Percentiles rank a stretch among this genome's conserved stretches.
Conservation (phyloP, 140 eudicot species). For the Stevia rebaudiana region DNA sequence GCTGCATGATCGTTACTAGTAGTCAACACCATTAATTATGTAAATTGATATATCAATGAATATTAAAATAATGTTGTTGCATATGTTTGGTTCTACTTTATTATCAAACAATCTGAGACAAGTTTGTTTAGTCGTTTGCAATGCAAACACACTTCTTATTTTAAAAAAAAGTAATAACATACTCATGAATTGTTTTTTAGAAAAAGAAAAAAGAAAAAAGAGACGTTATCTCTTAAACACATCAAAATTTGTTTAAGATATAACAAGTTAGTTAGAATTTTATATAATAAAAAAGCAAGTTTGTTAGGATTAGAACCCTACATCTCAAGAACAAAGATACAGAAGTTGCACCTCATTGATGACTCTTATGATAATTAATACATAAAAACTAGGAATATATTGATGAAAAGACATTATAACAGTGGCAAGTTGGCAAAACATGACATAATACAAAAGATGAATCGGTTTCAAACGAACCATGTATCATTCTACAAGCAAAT, state of each 20-base stretch:
- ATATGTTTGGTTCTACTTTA: slow-evolving; percentile 12
- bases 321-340: no score
- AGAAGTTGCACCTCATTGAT: no score
- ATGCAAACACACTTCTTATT: no score
- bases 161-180: no score
- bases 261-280: no score
- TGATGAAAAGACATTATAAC: not conserved
- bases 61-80: slow-evolving; percentile 4
- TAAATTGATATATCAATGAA: not conserved
- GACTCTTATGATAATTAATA: no score
- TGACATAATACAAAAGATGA: not conserved
- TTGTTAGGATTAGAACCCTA: no score
- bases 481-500: not conserved
- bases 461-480: not conserved
- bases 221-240: no score
- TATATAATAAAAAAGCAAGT: no score
- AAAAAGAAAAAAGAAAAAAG: no score
- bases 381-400: not conserved
- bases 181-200: no score
- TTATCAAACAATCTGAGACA: not conserved
- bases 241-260: not conserved
- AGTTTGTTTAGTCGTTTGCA: not conserved
- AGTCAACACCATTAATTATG: not conserved
- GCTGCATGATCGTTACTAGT: slow-evolving; percentile 16
- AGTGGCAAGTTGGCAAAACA: not conserved